These are phyloP conservation scores for Sphagnum tenellum DNA, from an alignment of 225 moss, liverwort and hornwort species.

Conservation along the genomic window DNA sequence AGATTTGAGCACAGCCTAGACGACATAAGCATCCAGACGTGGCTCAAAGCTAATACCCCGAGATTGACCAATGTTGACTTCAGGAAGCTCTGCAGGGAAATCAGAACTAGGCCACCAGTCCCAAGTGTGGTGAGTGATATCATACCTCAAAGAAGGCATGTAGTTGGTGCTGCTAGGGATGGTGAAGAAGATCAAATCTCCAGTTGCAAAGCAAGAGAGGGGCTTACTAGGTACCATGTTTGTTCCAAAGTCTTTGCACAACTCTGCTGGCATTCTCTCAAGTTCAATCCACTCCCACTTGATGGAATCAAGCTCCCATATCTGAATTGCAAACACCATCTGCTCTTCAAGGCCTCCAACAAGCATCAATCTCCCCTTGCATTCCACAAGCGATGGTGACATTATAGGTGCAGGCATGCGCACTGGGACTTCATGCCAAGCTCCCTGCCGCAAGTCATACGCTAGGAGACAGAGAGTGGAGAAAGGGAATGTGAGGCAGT, in stretches of 20 bases:
- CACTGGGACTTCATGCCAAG: constrained; percentile 34
- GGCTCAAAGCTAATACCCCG: constrained; percentile 40
- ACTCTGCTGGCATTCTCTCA: constrained; percentile 22
- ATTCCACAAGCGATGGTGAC: constrained; percentile 35
- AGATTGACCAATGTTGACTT: constrained; percentile 25
- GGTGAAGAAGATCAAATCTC: constrained; percentile 23
- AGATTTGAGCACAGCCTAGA: too few species aligned
- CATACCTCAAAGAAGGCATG: constrained; percentile 18
- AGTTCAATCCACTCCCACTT: constrained; percentile 22
- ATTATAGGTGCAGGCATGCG: constrained; percentile 41
- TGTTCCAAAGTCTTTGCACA: constrained; percentile 25
- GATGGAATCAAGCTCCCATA: constrained; percentile 26
- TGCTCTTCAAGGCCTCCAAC: constrained; percentile 27
- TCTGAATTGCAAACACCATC: constrained; percentile 15
- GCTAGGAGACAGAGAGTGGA: constrained; percentile 39
- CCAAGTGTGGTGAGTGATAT: constrained; percentile 14
- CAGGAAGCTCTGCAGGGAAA: constrained; percentile 22
- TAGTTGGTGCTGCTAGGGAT: constrained; percentile 15
- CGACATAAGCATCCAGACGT: constrained; percentile 18
- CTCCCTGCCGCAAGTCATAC: constrained; percentile 19
- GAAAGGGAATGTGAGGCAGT: constrained; percentile 44
- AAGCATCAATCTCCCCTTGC: constrained; percentile 10
- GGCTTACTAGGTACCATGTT: constrained; percentile 35
- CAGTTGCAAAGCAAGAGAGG: constrained; percentile 24
- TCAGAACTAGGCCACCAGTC: constrained; percentile 31